Conservation (phyloP, 345 rosid species). For the Bruguiera sexangula region DNA sequence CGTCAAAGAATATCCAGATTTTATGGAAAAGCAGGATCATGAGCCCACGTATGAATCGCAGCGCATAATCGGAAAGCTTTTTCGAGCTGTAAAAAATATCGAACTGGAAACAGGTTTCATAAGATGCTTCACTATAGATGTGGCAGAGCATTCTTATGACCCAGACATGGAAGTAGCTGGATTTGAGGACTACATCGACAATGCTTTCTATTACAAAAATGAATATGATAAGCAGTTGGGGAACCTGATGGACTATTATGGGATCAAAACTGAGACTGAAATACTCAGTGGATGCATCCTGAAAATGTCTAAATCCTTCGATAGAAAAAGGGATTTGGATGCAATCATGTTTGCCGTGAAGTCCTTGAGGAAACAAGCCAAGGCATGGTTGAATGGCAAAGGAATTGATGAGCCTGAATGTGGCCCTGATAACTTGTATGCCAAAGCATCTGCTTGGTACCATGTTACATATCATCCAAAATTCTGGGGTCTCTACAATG, state of each 20-base stretch:
- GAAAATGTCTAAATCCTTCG: constrained; percentile 38
- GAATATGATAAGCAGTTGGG: constrained; percentile 42
- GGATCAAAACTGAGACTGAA: constrained; percentile 57
- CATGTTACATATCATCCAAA: constrained; percentile 39
- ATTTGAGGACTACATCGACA: constrained; percentile 25
- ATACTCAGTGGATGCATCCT: constrained; percentile 46
- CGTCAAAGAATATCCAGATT: constrained; percentile 50
- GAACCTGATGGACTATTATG: constrained; percentile 45
- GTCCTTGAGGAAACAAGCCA: constrained; percentile 45
- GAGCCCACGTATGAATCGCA: constrained; percentile 41
- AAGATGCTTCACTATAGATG: constrained; percentile 33
- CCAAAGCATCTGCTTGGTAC: constrained; percentile 54
- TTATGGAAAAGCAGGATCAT: constrained; percentile 50
- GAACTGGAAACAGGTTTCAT: constrained; percentile 21
- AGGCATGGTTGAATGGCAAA: constrained; percentile 36
- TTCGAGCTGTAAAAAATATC: constrained; percentile 41
- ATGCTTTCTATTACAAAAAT: constrained; percentile 35
- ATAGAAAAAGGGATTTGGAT: constrained; percentile 38
- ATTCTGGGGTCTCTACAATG: constrained; percentile 27
- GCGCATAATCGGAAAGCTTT: constrained; percentile 49
- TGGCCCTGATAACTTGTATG: constrained; percentile 17
- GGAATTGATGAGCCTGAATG: neutral
- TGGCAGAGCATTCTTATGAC: constrained; percentile 41
- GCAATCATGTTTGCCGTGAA: constrained; percentile 25
- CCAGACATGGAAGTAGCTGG: constrained; percentile 52